Evolutionary conservation across 139 green algal species (phyloP), one percentile per base, ranked within the genome.

Genomic region (Coccomyxa sp.): DNA sequence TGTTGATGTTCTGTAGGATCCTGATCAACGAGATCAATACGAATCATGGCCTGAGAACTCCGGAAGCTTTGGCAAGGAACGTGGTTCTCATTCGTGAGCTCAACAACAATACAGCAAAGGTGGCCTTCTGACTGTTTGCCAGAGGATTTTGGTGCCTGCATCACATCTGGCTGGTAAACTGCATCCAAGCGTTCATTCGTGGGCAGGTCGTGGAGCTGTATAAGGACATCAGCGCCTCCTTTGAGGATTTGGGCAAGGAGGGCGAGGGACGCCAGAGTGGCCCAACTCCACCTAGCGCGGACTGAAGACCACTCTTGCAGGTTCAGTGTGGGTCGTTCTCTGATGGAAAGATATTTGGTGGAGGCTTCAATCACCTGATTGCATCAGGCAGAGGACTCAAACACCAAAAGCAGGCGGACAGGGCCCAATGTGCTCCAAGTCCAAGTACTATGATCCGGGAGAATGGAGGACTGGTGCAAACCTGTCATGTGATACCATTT

Each of bases 1-100:
- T 79, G 58, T 60, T n/a, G 16, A 45, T n/a, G 28, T 17, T 21
- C 31, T 82, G 68, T 86, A 92, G 89, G 82, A 81, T 85, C 7
- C 68, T 94, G 16, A 89, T 94, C 13, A 85, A 86, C 21, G 85
- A 94, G 78, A 91, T 94, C 18, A 90, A 92, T 58, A 59, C 32
- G 66, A 94, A 94, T 81, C 91, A 94, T 63, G 91, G 92, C n/a
- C 66, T 67, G 0, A 82, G 90, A 18, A 85, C 77, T 10, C 80
- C 83, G 0, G 87, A 94, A 66, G 87, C 60, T 21, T 82, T 94
- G 13, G 84, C 84, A 13, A 67, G 90, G 1, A 94, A 94, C 63
- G 90, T 91, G 17, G 25, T 85, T 23, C 85, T 93, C 21, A 92
- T 93, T 58, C 51, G 82, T 0, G 87, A 92, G 80, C 89, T 93